Base-by-base conservation (phyloP, 129 eudicot genomes). In the Dittrichia graveolens region DNA sequence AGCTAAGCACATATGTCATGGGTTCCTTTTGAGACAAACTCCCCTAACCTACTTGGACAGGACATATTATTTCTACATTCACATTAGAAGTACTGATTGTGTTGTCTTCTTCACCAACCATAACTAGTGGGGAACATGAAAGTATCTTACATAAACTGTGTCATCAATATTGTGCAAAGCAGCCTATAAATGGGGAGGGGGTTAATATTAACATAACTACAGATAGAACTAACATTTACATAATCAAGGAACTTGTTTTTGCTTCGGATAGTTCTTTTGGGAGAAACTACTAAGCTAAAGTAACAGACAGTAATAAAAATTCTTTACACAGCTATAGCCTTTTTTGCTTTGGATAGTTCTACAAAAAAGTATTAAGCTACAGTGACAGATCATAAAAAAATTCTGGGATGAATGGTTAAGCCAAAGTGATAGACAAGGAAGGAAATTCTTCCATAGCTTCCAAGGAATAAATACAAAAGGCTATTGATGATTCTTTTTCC, bases 301-400 rank as follows among this genome's bases (percentile, higher is more conserved):
- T 71, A 55, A 71, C 65, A 43, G 31, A 12, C 24, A 48, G 19
- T 42, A 41, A 42, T 42, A 7, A 59, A 57, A 55, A 71, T 43
- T 42, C 14, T 55, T 9, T 9, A n/a, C 62, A 9, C 38, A 24
- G 38, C 62, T 56, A 56, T 19, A 56, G 61, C 5, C 31, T 24
- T 19, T 40, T 63, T 50, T 40, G 11, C 37, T 38, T 41, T 46
- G 4, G 43, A 34, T 24, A 62, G 64, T 40, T 31, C 53, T 38
- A 47, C 38, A 53, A 50, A 18, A 54, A 65, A 31, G 8, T 14
- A 8, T 44, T 55, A 47, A 46, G 69, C 49, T 61, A 73, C 59
- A 46, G 60, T 73, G 61, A 73, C 69, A 47, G 39, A 47, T 46
- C 34, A 73, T 60, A 44, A 58, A 72, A 54, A 46, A 9, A 58